Percentiles rank a stretch among this genome's conserved stretches.
phyloP scores from a whole-genome alignment of 441 rosid genomes.

The Heliophila coronopifolia region DNA sequence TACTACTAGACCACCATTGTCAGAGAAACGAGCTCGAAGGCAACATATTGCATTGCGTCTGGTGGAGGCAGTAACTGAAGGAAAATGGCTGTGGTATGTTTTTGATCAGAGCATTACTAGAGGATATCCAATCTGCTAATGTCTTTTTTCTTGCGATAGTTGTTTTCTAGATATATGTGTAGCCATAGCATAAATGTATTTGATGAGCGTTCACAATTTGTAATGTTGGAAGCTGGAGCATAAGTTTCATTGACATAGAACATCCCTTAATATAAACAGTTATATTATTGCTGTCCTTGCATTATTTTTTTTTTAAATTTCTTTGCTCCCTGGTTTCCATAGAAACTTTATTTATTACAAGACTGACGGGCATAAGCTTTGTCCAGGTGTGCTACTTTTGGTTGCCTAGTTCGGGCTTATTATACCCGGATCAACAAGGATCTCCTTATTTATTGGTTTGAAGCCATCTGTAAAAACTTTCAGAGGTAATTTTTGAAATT shows the following conservation, averaged over 20 bases:
- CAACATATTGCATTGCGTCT: slow-evolving; percentile 54
- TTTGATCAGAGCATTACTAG: slow-evolving; percentile 15
- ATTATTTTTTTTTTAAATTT: not conserved
- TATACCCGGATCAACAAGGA: slow-evolving; percentile 51
- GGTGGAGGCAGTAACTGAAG: slow-evolving; percentile 69
- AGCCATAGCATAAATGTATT: slow-evolving; percentile 9
- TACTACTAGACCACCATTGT: slow-evolving; percentile 37
- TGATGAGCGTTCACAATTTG: slow-evolving; percentile 12
- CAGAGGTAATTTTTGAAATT: slow-evolving; percentile 52
- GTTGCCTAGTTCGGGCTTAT: slow-evolving; percentile 55
- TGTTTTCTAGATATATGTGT: slow-evolving; percentile 11
- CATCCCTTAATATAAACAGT: slow-evolving; percentile 12
- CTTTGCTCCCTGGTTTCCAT: slow-evolving; percentile 4
- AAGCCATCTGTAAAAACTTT: slow-evolving; percentile 65
- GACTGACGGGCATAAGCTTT: slow-evolving; percentile 20
- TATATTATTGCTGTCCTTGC: slow-evolving; percentile 12
- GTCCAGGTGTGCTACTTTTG: slow-evolving; percentile 78
- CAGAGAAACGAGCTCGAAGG: slow-evolving; percentile 61
- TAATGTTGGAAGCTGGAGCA: slow-evolving; percentile 3
- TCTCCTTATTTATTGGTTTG: slow-evolving; percentile 71
- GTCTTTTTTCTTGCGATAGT: not conserved
- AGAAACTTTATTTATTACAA: not conserved
- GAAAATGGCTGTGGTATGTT: slow-evolving; percentile 91
- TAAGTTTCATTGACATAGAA: slow-evolving; percentile 2
- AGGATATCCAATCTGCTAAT: slow-evolving; percentile 6